These are phyloP conservation scores for Penicillium coffeae DNA, from an alignment of 495 filamentous ascomycete species.

Conservation along the genomic window DNA sequence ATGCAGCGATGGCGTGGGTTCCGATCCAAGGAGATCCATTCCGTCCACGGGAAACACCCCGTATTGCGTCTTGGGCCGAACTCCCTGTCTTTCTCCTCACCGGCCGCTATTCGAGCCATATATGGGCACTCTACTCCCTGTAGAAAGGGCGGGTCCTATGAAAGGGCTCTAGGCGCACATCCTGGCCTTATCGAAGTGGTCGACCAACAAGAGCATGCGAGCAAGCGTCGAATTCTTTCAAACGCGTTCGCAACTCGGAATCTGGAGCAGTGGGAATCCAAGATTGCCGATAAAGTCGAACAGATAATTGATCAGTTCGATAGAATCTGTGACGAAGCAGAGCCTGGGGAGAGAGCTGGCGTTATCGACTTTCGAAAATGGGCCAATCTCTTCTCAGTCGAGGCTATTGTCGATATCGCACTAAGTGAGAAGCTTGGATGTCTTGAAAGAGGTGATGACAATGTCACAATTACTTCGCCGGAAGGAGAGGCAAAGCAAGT, in stretches of 20 bases:
- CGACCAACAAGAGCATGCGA: conserved; percentile 43
- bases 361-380: conserved; percentile 43
- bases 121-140: conserved; percentile 52
- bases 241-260: conserved; percentile 52
- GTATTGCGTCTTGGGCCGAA: conserved; percentile 53
- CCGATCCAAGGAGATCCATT: conserved; percentile 38
- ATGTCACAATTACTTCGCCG: conserved; percentile 30
- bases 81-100: conserved; percentile 43
- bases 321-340: conserved; percentile 23
- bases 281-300: conserved; percentile 49
- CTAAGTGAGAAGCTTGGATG: conserved; percentile 50
- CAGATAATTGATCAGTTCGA: conserved; percentile 41
- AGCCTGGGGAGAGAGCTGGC: conserved; percentile 18
- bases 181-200: conserved; percentile 44
- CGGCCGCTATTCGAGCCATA: conserved; percentile 50
- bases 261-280: conserved; percentile 53
- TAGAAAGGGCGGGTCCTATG: conserved; percentile 47
- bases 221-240: conserved; percentile 49
- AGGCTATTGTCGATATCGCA: conserved; percentile 53
- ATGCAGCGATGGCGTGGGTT: conserved; percentile 36
- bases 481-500: conserved; percentile 40
- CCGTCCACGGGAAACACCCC: conserved; percentile 42
- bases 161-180: conserved; percentile 35
- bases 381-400: conserved; percentile 44
- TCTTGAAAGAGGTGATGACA: conserved; percentile 44